Base-by-base conservation (phyloP, 2,329 filamentous ascomycete genomes). In the Fusarium falciforme region DNA sequence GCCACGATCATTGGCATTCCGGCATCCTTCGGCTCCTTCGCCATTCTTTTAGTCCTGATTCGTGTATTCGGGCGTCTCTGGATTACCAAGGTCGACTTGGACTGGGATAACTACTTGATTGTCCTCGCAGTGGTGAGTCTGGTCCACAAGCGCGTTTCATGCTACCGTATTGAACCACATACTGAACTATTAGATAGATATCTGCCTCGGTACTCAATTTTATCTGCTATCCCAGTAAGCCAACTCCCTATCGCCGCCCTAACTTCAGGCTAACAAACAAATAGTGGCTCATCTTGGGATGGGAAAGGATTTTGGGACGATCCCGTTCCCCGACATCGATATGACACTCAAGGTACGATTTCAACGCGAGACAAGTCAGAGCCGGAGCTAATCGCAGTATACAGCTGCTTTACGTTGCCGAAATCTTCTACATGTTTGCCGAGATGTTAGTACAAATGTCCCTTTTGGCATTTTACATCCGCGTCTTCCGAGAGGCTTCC, bases 361-460 rank as follows among this genome's bases (percentile, higher is more conserved):
- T 25, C 35, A 64, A 40, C n/a, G 5, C 52, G 29, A 33, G 4
- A 29, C 9, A 4, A 6, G 5, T n/a, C 9, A 17, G 6, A 17
- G 3, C 7, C 5, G 2, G 3, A 11, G 5, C 44, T 29, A 12
- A 49, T 49, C 10, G 16, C 22, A 9, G 29, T 29, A 6, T 29
- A 7, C 6, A 55, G 52, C 35, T 67, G 20, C 65, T 64, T n/a
- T 67, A 67, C 11, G n/a, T 67, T 38, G 54, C 61, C 44, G 65
- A 67, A 35, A 67, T 67, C 16, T 67, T 67, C 25, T 67, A 67
- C 52, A 67, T 67, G 65, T 27, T 67, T 33, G 65, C 65, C 40
- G 65, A 67, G 35, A 67, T 67, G 65, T 35, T 64, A 7, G 65
- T 67, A 16, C 54, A 64, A 16, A 64, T 67, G 61, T 67, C 65